Conservation (phyloP, 345 rosid species). For the Rhodamnia argentea region DNA sequence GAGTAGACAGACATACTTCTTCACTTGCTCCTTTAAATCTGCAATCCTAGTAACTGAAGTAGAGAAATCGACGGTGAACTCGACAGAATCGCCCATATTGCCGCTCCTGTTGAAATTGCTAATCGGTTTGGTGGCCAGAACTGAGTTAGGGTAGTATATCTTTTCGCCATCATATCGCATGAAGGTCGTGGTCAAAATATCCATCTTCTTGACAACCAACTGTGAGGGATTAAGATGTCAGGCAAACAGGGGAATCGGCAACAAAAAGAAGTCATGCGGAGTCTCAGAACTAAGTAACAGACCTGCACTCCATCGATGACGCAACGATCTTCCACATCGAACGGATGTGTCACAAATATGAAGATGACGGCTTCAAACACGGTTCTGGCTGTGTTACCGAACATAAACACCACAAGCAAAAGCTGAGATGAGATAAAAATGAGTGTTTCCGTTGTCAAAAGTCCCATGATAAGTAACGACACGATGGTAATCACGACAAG, state of each 20-base stretch:
- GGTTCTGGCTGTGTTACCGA: constrained; percentile 48
- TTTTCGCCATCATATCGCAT: constrained; percentile 64
- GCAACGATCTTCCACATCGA: constrained; percentile 67
- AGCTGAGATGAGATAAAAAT: constrained; percentile 52
- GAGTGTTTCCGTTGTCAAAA: constrained; percentile 33
- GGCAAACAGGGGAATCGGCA: background rate
- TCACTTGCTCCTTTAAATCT: constrained; percentile 34
- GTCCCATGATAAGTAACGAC: constrained; percentile 46
- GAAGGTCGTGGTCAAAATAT: constrained; percentile 56
- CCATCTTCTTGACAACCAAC: constrained; percentile 83
- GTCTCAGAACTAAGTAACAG: background rate
- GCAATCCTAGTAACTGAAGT: constrained; percentile 50
- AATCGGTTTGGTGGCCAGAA: constrained; percentile 45
- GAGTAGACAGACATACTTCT: constrained; percentile 21
- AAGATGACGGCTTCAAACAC: constrained; percentile 64
- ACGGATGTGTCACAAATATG: constrained; percentile 75
- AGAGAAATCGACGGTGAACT: constrained; percentile 44
- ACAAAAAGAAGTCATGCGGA: background rate
- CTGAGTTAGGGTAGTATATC: constrained; percentile 51
- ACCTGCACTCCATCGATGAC: constrained; percentile 74
- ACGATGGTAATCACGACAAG: constrained; percentile 21
- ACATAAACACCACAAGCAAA: constrained; percentile 35
- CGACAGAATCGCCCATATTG: constrained; percentile 64
- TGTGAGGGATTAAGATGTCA: constrained; percentile 11
- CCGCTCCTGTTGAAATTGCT: constrained; percentile 71